A percentile compares a stretch with the other conserved stretches of the same genome.
Conservation (phyloP, 768 basidiomycete species). For the Collybiopsis confluens region DNA sequence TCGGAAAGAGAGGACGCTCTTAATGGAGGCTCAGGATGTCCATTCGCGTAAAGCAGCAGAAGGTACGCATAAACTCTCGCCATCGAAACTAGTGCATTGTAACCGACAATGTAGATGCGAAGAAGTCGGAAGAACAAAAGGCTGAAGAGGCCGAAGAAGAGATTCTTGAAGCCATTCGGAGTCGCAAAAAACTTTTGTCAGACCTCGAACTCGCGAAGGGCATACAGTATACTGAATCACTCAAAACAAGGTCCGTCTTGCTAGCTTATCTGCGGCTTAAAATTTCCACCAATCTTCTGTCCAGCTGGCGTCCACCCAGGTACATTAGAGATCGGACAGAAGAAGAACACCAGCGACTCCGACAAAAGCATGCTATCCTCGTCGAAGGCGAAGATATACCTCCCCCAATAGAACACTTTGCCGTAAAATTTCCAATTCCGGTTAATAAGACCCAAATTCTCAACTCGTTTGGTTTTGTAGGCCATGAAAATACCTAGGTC, state of each 20-base stretch:
- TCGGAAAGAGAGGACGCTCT: slow-evolving; percentile 79
- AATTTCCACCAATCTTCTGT: not conserved
- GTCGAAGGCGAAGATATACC: slow-evolving; percentile 94
- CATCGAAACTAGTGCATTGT: not conserved
- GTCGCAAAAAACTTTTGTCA: slow-evolving; percentile 85
- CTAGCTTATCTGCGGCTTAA: not conserved
- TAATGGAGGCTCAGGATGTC: slow-evolving; percentile 95
- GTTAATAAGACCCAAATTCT: not conserved
- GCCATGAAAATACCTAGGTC: slow-evolving; percentile 98
- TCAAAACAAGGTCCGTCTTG: slow-evolving; percentile 67
- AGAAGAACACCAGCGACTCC: slow-evolving; percentile 67
- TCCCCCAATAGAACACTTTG: slow-evolving; percentile 88
- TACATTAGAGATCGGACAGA: slow-evolving; percentile 71
- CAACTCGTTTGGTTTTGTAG: slow-evolving; percentile 31
- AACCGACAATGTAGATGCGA: slow-evolving; percentile 50
- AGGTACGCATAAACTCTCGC: slow-evolving; percentile 39
- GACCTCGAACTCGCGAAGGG: slow-evolving; percentile 93
- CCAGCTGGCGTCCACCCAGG: slow-evolving; percentile 83
- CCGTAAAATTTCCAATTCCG: slow-evolving; percentile 38
- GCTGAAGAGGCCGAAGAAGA: slow-evolving; percentile 86
- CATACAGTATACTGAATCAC: slow-evolving; percentile 82
- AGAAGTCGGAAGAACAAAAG: slow-evolving; percentile 84
- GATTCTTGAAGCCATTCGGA: slow-evolving; percentile 88
- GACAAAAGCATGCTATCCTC: slow-evolving; percentile 91
- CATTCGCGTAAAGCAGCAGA: slow-evolving; percentile 78